Evolutionary conservation across 805 yeast genomes (phyloP), one percentile per base, ranked within the genome.

Genomic region (Lachancea fermentati): DNA sequence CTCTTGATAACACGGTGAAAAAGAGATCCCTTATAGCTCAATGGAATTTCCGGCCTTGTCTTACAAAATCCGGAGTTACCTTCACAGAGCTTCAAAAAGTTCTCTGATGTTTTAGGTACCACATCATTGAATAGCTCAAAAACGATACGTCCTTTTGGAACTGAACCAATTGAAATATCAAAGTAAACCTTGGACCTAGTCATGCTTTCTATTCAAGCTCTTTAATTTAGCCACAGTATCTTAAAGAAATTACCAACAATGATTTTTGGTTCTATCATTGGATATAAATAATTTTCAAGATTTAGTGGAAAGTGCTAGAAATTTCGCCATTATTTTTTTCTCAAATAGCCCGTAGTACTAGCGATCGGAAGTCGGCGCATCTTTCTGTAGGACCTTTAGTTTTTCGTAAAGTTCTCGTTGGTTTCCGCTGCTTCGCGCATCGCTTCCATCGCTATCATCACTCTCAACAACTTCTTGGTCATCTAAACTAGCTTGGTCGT

Each of bases 1-100:
- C 76, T 77, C 59, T 81, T 79, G 63, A 91, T 93, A 28, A 93
- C 85, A 47, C 98, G 76, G 66, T 91, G 98, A 72, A 91, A 91
- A n/a, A 72, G 64, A n/a, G 94, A 82, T 15, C 86, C 86, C 62
- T 86, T 85, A 72, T 79, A 93, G 41, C 70, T 66, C 47, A 86
- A 68, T 4, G 86, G 85, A 48, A 74, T 71, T 2, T 52, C 57
- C 1, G 64, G 59, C 9, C 54, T 55, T 3, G 56, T 32, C 28
- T 48, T 53, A 26, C 50, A 42, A 35, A 50, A 45, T 9, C 93
- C 94, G 2, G 71, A 59, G 58, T 86, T 95, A 18, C 97, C 97
- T 30, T 95, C 82, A 64, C 95, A 82, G 42, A 91, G 67, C 4
- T 91, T 87, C 45, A 87, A 74, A 71, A 89, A 89, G 67, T 89